Percentiles rank a stretch among this genome's conserved stretches.
Evolutionary conservation across 2,329 filamentous ascomycete genomes (phyloP).

Genomic region (Aspergillus sojae): DNA sequence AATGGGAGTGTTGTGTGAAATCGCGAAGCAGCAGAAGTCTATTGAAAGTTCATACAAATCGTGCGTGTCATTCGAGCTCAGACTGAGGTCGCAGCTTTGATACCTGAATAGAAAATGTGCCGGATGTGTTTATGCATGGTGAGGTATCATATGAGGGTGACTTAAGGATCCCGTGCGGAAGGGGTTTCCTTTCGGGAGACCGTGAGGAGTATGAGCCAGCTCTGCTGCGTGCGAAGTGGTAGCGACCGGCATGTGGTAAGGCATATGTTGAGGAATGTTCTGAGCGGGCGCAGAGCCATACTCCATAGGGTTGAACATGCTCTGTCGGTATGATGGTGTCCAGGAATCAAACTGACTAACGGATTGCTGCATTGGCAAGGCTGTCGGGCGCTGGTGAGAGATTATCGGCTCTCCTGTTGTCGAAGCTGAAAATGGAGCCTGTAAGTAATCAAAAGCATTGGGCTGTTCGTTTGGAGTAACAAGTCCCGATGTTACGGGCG

Average conservation of each 20-base stretch:
- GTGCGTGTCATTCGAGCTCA: constrained; percentile 28
- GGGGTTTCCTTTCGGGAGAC: constrained; percentile 24
- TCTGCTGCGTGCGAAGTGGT: constrained; percentile 26
- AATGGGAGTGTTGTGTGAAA: background rate
- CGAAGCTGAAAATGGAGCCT: constrained; percentile 27
- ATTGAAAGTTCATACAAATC: constrained; percentile 29
- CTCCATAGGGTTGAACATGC: constrained; percentile 36
- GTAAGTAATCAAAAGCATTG: constrained; percentile 35
- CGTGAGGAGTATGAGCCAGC: constrained; percentile 21
- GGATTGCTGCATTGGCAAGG: constrained; percentile 24
- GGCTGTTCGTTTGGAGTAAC: constrained; percentile 35
- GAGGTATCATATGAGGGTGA: constrained; percentile 26
- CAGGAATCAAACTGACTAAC: constrained; percentile 33
- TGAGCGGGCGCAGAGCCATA: constrained; percentile 29
- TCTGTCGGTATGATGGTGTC: constrained; percentile 37
- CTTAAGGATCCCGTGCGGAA: constrained; percentile 38
- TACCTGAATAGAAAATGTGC: background rate
- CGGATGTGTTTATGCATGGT: constrained; percentile 20
- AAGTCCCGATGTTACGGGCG: constrained; percentile 29
- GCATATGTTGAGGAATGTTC: constrained; percentile 31
- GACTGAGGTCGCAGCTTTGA: constrained; percentile 11
- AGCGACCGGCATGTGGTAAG: constrained; percentile 33
- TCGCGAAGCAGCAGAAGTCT: constrained; percentile 9
- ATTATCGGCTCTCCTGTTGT: constrained; percentile 21
- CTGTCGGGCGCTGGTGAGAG: constrained; percentile 21